phyloP scores from a whole-genome alignment of 768 basidiomycete species.

The Termitomyces sp. region DNA sequence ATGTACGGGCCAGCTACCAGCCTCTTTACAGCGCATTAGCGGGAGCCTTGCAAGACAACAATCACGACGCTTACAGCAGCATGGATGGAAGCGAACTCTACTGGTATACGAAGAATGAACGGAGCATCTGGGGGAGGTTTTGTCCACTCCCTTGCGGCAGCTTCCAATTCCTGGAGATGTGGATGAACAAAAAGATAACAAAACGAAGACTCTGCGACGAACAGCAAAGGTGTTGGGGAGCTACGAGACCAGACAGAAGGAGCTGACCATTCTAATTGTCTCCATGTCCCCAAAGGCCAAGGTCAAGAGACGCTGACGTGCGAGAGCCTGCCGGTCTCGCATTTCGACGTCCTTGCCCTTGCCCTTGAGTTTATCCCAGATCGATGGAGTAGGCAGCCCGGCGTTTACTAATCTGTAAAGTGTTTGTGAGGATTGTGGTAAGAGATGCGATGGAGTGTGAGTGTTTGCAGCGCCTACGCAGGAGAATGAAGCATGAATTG shows the following conservation, averaged over 20 bases:
- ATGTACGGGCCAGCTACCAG: slow-evolving; percentile 81
- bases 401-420: slow-evolving; percentile 60
- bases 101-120: slow-evolving; percentile 76
- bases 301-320: slow-evolving; percentile 74
- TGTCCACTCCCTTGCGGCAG: slow-evolving; percentile 78
- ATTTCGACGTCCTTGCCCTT: slow-evolving; percentile 68
- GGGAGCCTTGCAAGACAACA: not conserved
- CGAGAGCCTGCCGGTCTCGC: slow-evolving; percentile 64
- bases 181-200: slow-evolving; percentile 6
- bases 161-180: slow-evolving; percentile 66
- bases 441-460: slow-evolving; percentile 19
- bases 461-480: slow-evolving; percentile 50
- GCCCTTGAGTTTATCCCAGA: slow-evolving; percentile 70
- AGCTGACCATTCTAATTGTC: slow-evolving; percentile 68
- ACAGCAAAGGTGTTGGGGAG: slow-evolving; percentile 68
- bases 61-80: slow-evolving; percentile 59
- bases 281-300: slow-evolving; percentile 85
- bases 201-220: slow-evolving; percentile 21
- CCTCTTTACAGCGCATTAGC: slow-evolving; percentile 39
- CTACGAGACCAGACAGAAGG: slow-evolving; percentile 28
- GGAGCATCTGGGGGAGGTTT: slow-evolving; percentile 79
- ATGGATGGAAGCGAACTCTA: slow-evolving; percentile 83
- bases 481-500: slow-evolving; percentile 72
- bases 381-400: slow-evolving; percentile 49
- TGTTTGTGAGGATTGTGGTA: slow-evolving; percentile 24